Percentiles rank a stretch among this genome's conserved stretches.
Conservation (phyloP, 345 rosid species). For the Murraya koenigii region DNA sequence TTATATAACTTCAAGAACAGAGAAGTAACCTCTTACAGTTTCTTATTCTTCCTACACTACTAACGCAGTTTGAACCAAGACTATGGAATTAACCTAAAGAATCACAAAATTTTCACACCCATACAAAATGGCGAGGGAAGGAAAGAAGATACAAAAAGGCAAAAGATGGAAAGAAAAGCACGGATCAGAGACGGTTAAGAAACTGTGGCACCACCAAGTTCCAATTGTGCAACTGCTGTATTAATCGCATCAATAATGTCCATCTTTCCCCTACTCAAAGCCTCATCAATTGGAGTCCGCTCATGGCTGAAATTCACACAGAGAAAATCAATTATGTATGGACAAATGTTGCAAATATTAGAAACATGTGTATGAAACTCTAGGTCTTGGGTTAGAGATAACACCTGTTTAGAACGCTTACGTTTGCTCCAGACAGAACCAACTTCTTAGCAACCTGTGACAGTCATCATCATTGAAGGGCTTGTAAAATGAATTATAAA, state of each 20-base stretch:
- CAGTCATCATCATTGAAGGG: background rate
- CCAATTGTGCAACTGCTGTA: constrained; percentile 57
- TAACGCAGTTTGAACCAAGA: background rate
- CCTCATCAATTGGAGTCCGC: constrained; percentile 80
- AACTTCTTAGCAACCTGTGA: constrained; percentile 75
- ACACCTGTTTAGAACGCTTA: constrained; percentile 72
- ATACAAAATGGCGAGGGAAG: background rate
- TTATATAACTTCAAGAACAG: too few species aligned
- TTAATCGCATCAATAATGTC: constrained; percentile 66
- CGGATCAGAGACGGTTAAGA: constrained; percentile 24
- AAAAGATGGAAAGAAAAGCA: background rate
- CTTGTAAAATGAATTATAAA: background rate
- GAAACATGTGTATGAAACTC: background rate
- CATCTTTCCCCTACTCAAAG: constrained; percentile 61
- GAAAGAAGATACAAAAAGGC: background rate
- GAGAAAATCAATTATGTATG: background rate
- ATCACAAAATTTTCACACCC: background rate
- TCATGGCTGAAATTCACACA: constrained; percentile 58
- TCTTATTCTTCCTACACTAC: background rate
- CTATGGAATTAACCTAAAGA: background rate
- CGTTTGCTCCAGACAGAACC: constrained; percentile 74
- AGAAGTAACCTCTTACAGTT: background rate
- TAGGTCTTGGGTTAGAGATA: background rate
- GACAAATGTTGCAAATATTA: background rate
- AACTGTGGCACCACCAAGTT: constrained; percentile 49